Base-by-base conservation (phyloP, 495 filamentous ascomycete genomes). In the Achaetomiella virescens region DNA sequence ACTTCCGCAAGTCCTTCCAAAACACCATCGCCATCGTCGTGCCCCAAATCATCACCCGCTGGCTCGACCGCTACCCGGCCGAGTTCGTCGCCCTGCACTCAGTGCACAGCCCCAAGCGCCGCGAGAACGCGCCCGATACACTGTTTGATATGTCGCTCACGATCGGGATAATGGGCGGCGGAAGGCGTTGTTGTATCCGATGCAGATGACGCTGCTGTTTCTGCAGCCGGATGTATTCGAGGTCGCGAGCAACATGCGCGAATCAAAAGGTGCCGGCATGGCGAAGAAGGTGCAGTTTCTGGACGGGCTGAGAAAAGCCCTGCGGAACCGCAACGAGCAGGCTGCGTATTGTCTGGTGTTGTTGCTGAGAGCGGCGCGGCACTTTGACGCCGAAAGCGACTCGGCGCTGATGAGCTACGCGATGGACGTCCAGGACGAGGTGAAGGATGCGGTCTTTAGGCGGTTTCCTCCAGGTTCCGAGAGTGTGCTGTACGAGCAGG, bases 201-300 rank as follows among this genome's bases (percentile, higher is more conserved):
- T 86, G 33, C 83, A 85, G 63, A 81, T 75, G 18, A 75, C 80
- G 24, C 69, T 86, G 11, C 65, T 85, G 8, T 74, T 86, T 44
- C 75, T 86, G 7, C 63, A 84, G 20, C 83, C 83, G 5, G 83
- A 86, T 49, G 80, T 85, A 15, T 86, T 86, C 47, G 79, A 82
- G 61, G 78, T 84, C 7, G 81, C 82, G 29, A 81, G 82, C 61
- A 81, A 79, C 57, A 71, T 84, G 68, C 74, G 79, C 33, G 80
- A 82, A 35, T 78, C 76, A 44, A 83, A 81, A 66, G 78, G 76
- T 40, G 67, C 73, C 40, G 72, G 77, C 57, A 79, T 84, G 65
- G 70, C 75, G 10, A 85, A 84, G 66, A 85, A 84, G 59, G 78
- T 81, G 5, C 72, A 75, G 6, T 85, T 85, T 53, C 70, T 86